Base-by-base conservation (phyloP, 164 flowering plant genomes). In the Sedum album region DNA sequence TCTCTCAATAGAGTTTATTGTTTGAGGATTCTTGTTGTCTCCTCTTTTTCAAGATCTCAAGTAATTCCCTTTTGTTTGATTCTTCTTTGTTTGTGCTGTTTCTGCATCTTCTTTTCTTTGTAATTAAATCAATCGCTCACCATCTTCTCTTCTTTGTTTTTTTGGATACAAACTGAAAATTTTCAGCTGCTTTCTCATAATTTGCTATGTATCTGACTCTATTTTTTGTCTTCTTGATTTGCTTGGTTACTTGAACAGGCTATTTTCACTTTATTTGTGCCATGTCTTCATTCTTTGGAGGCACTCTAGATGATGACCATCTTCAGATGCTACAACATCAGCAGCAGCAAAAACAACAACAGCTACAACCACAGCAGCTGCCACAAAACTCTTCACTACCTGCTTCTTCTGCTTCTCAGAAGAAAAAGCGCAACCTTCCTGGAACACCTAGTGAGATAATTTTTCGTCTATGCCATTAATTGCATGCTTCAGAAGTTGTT, bases 371-470 rank as follows among this genome's bases (percentile, higher is more conserved):
- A 73, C 76, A 71, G 70, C 75, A 65, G 41, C 86, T 73, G n/a
- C 80, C 81, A 30, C 69, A 67, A 10, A 71, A 81, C 7, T 73
- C 83, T n/a, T 69, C 79, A 35, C 73, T 81, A 51, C 67, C 83
- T 70, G 77, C 86, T 36, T 76, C 85, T 31, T 38, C 81, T 18
- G 17, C 48, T 71, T 80, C 85, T 49, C 85, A 69, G 31, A 84
- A 88, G 85, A 86, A 82, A 70, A 85, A 79, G 77, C 81, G 91
- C 66, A 88, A 85, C 72, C 94, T 82, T 68, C 89, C 93, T 17
- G 90, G 90, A 83, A 84, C 81, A 67, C 89, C 93, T 81, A 80
- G 94, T 85, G 82, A 86, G 94, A 84, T n/a, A 1, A 1, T 28
- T 28, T 3, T 11, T 26, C 33, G 28, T 57, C 31, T 25, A 18